These are phyloP conservation scores for Leccinum variicolor DNA, from an alignment of 768 basidiomycete genomes.

Conservation along the genomic window DNA sequence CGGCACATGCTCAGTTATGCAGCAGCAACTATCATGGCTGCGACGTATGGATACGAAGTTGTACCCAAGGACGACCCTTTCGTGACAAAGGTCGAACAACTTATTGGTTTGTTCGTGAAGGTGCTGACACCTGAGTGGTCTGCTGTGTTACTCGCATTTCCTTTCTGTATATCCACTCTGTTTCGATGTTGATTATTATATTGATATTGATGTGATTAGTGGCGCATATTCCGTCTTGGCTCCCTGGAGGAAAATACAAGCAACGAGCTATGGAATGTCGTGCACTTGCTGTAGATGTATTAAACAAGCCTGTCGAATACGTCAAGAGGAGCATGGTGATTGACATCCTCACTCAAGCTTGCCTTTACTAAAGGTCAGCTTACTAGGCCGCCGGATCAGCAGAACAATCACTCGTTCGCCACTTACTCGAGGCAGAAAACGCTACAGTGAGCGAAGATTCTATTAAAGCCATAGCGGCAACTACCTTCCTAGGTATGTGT, in stretches of 20 bases:
- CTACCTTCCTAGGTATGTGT: conserved; percentile 22
- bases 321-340: conserved; percentile 24
- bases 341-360: neutral
- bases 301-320: conserved; percentile 18
- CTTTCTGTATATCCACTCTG: conserved; percentile 19
- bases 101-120: conserved; percentile 4
- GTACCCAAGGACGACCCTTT: conserved; percentile 24
- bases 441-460: conserved; percentile 1
- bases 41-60: conserved; percentile 25
- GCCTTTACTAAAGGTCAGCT: neutral
- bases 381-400: conserved; percentile 22
- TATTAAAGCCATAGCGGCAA: conserved; percentile 22
- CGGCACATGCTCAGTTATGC: conserved; percentile 15
- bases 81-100: conserved; percentile 16
- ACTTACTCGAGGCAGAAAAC: conserved; percentile 9
- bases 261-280: conserved; percentile 14
- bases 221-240: conserved; percentile 31
- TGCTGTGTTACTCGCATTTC: conserved; percentile 18
- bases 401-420: conserved; percentile 18
- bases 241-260: conserved; percentile 31
- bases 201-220: conserved; percentile 10
- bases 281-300: conserved; percentile 20
- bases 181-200: too few relatives aligned
- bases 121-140: conserved; percentile 21
- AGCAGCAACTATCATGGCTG: conserved; percentile 22